Conservation (phyloP, 495 filamentous ascomycete genomes). For the Talaromyces adpressus region DNA sequence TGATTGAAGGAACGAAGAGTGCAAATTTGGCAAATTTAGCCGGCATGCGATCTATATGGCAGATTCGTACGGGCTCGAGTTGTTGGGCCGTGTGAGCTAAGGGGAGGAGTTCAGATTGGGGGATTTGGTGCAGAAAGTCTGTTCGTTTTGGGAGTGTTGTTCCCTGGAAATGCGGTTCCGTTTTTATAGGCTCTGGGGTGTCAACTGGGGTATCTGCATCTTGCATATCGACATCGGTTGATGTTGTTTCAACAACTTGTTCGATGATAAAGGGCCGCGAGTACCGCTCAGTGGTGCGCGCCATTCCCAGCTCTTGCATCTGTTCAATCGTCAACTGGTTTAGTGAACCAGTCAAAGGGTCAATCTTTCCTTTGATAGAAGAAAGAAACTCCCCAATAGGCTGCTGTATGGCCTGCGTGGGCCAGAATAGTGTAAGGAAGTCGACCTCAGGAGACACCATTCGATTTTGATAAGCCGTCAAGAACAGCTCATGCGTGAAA, state of each 20-base stretch:
- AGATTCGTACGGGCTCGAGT: constrained; percentile 17
- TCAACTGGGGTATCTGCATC: constrained; percentile 15
- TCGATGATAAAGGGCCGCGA: constrained; percentile 6
- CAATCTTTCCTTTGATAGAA: background rate
- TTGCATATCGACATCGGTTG: background rate
- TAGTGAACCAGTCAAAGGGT: background rate
- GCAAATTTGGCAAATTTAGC: constrained; percentile 55
- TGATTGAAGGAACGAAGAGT: constrained; percentile 66
- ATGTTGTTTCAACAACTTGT: background rate
- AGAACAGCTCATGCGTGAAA: constrained; percentile 24
- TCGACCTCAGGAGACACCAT: constrained; percentile 21
- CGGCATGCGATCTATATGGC: constrained; percentile 51
- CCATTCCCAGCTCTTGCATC: constrained; percentile 1
- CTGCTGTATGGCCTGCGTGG: background rate
- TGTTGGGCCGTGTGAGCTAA: constrained; percentile 14
- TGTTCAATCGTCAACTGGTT: background rate
- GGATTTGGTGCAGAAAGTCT: constrained; percentile 51
- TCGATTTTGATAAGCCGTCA: constrained; percentile 21
- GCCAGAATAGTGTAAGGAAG: constrained; percentile 26
- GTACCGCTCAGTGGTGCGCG: constrained; percentile 3
- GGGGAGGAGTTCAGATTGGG: constrained; percentile 5
- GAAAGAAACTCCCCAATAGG: constrained; percentile 3
- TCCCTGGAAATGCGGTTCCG: constrained; percentile 39
- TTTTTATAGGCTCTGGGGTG: background rate
- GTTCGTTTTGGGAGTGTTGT: constrained; percentile 45